These are phyloP conservation scores for Afroboletus lepidellus DNA, from an alignment of 1,284 basidiomycete species.

Conservation along the genomic window DNA sequence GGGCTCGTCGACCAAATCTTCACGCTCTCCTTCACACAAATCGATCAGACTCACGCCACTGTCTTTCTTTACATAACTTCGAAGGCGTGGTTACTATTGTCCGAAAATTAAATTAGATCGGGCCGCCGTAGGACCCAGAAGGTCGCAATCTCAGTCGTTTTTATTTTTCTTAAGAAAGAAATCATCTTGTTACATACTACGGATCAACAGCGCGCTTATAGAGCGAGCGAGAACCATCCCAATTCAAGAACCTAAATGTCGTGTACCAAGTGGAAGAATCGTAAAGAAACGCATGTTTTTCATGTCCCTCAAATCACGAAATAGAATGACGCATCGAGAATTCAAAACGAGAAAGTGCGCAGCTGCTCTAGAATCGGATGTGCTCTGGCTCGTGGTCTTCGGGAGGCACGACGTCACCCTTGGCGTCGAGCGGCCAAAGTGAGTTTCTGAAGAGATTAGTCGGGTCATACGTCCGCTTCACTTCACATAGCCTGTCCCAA, in stretches of 20 bases:
- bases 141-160: background rate
- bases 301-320: background rate
- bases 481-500: conserved; percentile 63
- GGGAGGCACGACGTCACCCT: conserved; percentile 48
- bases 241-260: background rate
- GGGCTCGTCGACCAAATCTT: background rate
- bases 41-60: background rate
- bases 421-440: conserved; percentile 70
- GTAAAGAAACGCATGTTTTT: background rate
- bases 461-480: conserved; percentile 79
- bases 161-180: background rate
- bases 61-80: too few species aligned
- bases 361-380: conserved; percentile 35
- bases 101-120: background rate
- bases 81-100: background rate
- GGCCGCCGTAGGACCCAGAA: too few species aligned
- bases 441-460: conserved; percentile 68
- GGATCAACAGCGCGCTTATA: background rate
- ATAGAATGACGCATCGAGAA: background rate
- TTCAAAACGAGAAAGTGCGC: background rate
- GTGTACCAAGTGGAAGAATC: background rate
- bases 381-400: conserved; percentile 55
- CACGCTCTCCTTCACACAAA: background rate
- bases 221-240: background rate
- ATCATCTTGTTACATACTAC: background rate